phyloP scores from a whole-genome alignment of 2,329 filamentous ascomycete genomes.

The Alternaria arborescens region DNA sequence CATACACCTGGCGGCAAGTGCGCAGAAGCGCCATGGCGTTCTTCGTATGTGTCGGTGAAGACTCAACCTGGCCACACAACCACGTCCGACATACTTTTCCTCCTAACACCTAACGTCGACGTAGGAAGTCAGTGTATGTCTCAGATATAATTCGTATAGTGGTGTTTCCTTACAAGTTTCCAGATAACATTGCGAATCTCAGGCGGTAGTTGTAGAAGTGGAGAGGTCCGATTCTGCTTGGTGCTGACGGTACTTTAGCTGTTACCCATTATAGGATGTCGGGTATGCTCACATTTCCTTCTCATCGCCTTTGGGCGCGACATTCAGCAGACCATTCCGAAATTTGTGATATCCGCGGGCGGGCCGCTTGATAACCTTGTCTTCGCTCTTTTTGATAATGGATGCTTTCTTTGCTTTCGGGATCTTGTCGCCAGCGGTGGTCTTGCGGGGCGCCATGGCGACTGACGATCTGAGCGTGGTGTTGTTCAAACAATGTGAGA shows the following conservation, averaged over 20 bases:
- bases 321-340: conserved; percentile 24
- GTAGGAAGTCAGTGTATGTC: background rate
- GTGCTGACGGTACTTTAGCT: conserved; percentile 11
- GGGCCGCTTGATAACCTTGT: conserved; percentile 21
- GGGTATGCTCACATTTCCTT: conserved; percentile 12
- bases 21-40: conserved; percentile 7
- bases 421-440: background rate
- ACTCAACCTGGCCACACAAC: background rate
- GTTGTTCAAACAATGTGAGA: background rate
- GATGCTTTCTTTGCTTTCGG: background rate
- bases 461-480: background rate
- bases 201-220: conserved; percentile 23
- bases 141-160: background rate
- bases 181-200: conserved; percentile 28
- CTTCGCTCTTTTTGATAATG: background rate
- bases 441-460: conserved; percentile 8
- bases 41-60: background rate
- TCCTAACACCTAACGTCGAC: conserved; percentile 11
- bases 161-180: background rate
- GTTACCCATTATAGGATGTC: background rate
- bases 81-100: conserved; percentile 1
- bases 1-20: conserved; percentile 24
- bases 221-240: conserved; percentile 16
- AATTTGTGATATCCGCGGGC: conserved; percentile 27
- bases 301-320: conserved; percentile 23